phyloP scores from a whole-genome alignment of 2,329 filamentous ascomycete genomes.

The Fusarium sp. region DNA sequence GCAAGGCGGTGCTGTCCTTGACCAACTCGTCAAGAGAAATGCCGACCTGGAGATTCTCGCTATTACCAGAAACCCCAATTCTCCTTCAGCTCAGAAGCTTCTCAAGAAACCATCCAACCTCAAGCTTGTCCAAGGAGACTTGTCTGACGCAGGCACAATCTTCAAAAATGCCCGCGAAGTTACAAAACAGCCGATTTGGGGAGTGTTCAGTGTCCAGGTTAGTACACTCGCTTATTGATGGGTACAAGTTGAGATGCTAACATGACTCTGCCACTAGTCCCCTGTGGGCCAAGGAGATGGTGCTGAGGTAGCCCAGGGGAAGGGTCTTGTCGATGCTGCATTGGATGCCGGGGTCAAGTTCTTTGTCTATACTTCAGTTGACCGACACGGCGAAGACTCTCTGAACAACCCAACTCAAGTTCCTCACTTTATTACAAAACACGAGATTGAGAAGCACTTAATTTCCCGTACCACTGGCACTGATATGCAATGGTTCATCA shows the following conservation, averaged over 20 bases:
- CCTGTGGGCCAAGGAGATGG: slow-evolving; percentile 5
- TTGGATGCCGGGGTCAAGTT: slow-evolving; percentile 63
- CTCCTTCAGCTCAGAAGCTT: slow-evolving; percentile 59
- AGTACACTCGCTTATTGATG: background rate
- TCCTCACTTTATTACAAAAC: slow-evolving; percentile 69
- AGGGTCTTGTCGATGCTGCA: slow-evolving; percentile 63
- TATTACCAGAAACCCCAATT: slow-evolving; percentile 66
- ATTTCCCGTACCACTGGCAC: slow-evolving; percentile 50
- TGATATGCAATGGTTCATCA: slow-evolving; percentile 49
- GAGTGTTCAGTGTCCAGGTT: slow-evolving; percentile 24
- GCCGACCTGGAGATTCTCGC: slow-evolving; percentile 63
- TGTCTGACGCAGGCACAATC: slow-evolving; percentile 60
- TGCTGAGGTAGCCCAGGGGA: slow-evolving; percentile 57
- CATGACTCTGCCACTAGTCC: background rate
- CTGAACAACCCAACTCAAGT: slow-evolving; percentile 62
- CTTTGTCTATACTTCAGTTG: slow-evolving; percentile 70
- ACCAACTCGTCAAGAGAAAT: slow-evolving; percentile 43
- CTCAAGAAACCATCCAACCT: slow-evolving; percentile 56
- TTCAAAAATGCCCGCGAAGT: slow-evolving; percentile 49
- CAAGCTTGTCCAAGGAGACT: slow-evolving; percentile 65
- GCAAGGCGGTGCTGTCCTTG: slow-evolving; percentile 50
- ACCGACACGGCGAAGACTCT: slow-evolving; percentile 64
- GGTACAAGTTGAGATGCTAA: background rate
- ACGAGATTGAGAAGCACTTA: slow-evolving; percentile 69
- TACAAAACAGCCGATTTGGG: slow-evolving; percentile 14